Base-by-base conservation (phyloP, 2,329 filamentous ascomycete species). In the Aureobasidium melanogenum region DNA sequence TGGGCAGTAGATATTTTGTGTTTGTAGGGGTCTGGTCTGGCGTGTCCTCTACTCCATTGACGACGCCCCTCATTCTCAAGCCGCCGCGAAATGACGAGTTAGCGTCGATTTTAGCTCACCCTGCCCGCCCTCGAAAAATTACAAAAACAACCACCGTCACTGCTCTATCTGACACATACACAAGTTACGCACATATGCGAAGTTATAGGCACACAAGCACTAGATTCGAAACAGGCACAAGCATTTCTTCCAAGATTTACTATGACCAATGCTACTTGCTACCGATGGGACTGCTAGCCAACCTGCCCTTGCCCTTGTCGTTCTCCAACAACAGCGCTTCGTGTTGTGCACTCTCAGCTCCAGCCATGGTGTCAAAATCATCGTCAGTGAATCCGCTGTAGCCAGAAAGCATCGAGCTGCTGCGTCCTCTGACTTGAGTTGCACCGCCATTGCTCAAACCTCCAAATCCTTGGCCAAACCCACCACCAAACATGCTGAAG, bases 401-500 rank as follows among this genome's bases (percentile, higher is more conserved):
- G 64, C 78, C 77, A 54, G 78, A 80, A 43, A 81, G 76, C 77
- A 81, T 80, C 0, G 78, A 80, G 7, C 76, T 79, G 52, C 78
- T 80, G 52, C 79, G 76, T 51, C 76, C 78, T 30, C 79, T 76
- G 32, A 69, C 72, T n/a, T 69, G 69, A 14, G 70, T 71, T 19
- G 71, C 60, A 41, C 64, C 58, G 59, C 60, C 63, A 61, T 54
- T 62, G 58, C 58, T 51, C 26, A 51, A 12, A 7, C 32, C 39
- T 48, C 48, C 44, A 22, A 55, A 43, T 19, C 59, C 41, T 47
- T 55, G 47, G 10, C 56, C 56, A 44, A 59, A 59, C 17, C 64
- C 56, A 24, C 64, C 60, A 62, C 60, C 47, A 60, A 63, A 61
- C 59, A 61, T 60, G 61, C 64, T 43, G 62, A 59, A 63, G 17